phyloP scores from a whole-genome alignment of 202 grass and related monocot species.

The Brachypodium distachyon region DNA sequence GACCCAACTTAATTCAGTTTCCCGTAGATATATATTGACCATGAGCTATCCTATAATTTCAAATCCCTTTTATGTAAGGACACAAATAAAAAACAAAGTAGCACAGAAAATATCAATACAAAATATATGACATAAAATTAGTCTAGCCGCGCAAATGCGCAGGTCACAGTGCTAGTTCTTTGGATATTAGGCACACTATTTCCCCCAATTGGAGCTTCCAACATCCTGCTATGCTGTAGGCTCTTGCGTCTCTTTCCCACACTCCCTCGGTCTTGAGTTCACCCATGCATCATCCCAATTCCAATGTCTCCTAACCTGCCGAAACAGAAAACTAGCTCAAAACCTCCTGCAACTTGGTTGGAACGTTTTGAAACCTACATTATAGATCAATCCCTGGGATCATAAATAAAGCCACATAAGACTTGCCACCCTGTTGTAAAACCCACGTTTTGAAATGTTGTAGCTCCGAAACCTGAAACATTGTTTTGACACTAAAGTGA shows the following conservation, averaged over 20 bases:
- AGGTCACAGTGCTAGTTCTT: too few species aligned
- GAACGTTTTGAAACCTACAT: background rate
- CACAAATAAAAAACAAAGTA: too few species aligned
- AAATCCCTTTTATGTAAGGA: too few species aligned
- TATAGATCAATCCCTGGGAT: background rate
- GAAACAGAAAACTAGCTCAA: background rate
- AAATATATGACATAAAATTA: too few species aligned
- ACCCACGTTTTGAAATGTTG: background rate
- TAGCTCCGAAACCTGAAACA: background rate
- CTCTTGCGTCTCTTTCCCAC: background rate
- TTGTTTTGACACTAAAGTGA: background rate
- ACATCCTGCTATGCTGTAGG: background rate
- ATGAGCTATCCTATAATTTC: too few species aligned
- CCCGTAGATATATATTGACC: too few species aligned
- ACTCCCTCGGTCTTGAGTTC: background rate
- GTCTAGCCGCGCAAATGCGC: too few species aligned
- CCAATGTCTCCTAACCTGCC: background rate
- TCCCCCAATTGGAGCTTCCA: background rate
- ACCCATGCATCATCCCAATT: background rate
- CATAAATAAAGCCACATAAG: background rate
- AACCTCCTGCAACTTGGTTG: background rate
- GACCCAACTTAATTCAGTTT: too few species aligned
- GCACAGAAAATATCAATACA: too few species aligned
- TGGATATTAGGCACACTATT: too few species aligned
- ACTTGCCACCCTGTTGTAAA: background rate